A percentile compares a stretch with the other conserved stretches of the same genome.
Evolutionary conservation across 2,329 filamentous ascomycete species (phyloP).

Genomic region (Fusarium sp.): DNA sequence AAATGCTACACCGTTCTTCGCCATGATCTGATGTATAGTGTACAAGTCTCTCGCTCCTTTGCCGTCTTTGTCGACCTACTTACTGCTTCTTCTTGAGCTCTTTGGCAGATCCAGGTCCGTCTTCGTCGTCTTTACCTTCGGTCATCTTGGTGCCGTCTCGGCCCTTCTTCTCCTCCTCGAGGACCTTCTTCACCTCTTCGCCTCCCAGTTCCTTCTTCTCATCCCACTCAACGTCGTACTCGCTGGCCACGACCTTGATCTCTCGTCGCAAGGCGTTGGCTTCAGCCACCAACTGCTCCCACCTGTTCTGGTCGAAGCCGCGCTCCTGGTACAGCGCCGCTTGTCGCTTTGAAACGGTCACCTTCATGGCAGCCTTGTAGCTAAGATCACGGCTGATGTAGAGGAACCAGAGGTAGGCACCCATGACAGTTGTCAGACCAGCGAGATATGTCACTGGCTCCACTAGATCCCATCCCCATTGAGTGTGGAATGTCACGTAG

Average conservation of each 20-base stretch:
- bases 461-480: slow-evolving; percentile 89
- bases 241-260: slow-evolving; percentile 81
- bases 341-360: slow-evolving; percentile 84
- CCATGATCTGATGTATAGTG: slow-evolving; percentile 34
- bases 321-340: slow-evolving; percentile 77
- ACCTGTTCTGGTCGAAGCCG: slow-evolving; percentile 79
- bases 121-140: slow-evolving; percentile 52
- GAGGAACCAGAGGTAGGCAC: slow-evolving; percentile 92
- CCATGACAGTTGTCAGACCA: slow-evolving; percentile 86
- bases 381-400: slow-evolving; percentile 91
- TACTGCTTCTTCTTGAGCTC: slow-evolving; percentile 43
- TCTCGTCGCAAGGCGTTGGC: slow-evolving; percentile 81
- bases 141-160: slow-evolving; percentile 52
- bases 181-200: slow-evolving; percentile 69
- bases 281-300: slow-evolving; percentile 83
- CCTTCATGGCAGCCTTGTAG: slow-evolving; percentile 86
- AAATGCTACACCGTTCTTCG: slow-evolving; percentile 11
- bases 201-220: slow-evolving; percentile 77
- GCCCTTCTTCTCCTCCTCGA: slow-evolving; percentile 63
- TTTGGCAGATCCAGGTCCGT: slow-evolving; percentile 36
- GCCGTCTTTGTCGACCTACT: slow-evolving; percentile 3
- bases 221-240: slow-evolving; percentile 93
- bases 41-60: slow-evolving; percentile 2
- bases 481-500: slow-evolving; percentile 75
- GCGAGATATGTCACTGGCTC: slow-evolving; percentile 92